Evolutionary conservation across 257 asterid species (phyloP), one percentile per base, ranked within the genome.

Genomic region (Osmanthus fragrans): DNA sequence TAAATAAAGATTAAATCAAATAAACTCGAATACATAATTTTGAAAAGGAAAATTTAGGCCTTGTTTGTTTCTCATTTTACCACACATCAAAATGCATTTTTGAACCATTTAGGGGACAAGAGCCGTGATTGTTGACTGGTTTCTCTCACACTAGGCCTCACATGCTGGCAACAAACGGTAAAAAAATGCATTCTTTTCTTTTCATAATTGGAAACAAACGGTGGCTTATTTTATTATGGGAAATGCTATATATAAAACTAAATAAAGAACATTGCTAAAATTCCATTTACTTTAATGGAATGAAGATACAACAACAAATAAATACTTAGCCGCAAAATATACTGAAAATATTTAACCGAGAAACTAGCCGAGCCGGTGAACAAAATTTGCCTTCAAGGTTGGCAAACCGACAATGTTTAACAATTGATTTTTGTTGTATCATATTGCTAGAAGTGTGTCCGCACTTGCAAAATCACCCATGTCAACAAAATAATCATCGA

Each of bases 301-400:
- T 75, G 85, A 86, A 82, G 87, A 84, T 81, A 39, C 64, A 4
- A n/a, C 47, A 70, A 82, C 80, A 76, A 84, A 79, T 29, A 78
- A 58, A 73, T 40, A 64, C 33, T 25, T 32, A 58, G 39, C 18
- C 37, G 8, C 16, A 51, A 73, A 71, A 71, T 78, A 79, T 39
- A 79, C 49, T 73, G 42, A 6, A 45, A 7, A 30, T 7, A 42
- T 3, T 29, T 21, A 65, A 68, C 33, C 49, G 7, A 73, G 40
- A 76, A 78, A 74, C 45, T 54, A 80, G 76, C 80, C 87, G 86
- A 84, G 85, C 78, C 88, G 76, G 84, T 32, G 45, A 12, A 85
- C 93, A 92, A 90, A 92, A 92, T 84, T 89, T 92, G 96, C 93
- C 91, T n/a, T 49, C 40, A 56, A 78, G 8, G 42, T 23, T 70